Conservation (phyloP, 148 eudicot species). For the Agrostemma githago region DNA sequence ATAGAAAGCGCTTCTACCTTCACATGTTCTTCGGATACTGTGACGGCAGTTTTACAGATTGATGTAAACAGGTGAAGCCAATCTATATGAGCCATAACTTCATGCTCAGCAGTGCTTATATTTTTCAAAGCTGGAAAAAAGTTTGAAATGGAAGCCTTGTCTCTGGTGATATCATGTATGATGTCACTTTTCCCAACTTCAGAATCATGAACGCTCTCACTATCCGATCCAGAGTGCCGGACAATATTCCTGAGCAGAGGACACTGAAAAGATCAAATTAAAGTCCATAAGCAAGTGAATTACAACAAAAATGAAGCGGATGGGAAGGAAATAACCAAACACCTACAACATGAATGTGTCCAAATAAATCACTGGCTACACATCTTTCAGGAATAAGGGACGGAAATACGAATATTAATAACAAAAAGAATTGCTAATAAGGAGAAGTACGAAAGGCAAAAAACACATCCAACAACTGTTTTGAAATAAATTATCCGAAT, state of each 20-base stretch:
- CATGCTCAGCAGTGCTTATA: conserved; percentile 14
- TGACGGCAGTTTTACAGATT: conserved; percentile 36
- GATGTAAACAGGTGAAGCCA: conserved; percentile 42
- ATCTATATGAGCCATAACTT: conserved; percentile 25
- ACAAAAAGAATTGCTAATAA: no score
- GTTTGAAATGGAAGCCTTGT: conserved; percentile 24
- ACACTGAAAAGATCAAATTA: conserved; percentile 82
- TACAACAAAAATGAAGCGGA: conserved; percentile 5
- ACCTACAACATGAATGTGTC: not conserved
- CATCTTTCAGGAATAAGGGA: not conserved
- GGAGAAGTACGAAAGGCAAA: not conserved
- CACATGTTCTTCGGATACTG: conserved; percentile 32
- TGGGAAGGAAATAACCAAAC: not conserved
- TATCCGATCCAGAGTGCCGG: conserved; percentile 32
- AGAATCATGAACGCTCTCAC: conserved; percentile 20
- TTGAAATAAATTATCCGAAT: not conserved
- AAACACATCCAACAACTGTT: conserved; percentile 2
- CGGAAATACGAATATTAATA: not conserved
- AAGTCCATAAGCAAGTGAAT: conserved; percentile 58
- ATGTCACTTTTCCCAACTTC: conserved; percentile 19
- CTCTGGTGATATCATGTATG: conserved; percentile 16
- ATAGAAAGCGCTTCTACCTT: conserved; percentile 52
- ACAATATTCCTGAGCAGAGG: conserved; percentile 87
- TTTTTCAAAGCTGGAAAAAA: conserved; percentile 14
- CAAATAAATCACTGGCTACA: not conserved